phyloP scores from a whole-genome alignment of 1,139 yeast species.

The Magnusiomyces tetraspermus region DNA sequence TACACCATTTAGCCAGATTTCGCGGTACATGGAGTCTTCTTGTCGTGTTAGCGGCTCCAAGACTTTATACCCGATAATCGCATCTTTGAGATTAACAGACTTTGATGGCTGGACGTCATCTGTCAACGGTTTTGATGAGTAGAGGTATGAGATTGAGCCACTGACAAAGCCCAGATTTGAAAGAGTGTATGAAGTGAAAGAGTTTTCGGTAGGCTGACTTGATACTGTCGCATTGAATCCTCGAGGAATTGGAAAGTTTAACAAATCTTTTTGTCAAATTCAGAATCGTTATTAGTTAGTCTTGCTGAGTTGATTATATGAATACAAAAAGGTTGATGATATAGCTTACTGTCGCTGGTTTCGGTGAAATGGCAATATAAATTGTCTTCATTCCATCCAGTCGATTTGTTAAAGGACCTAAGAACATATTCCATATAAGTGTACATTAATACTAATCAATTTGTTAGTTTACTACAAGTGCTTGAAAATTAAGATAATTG shows the following conservation, averaged over 20 bases:
- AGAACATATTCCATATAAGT: constrained; percentile 80
- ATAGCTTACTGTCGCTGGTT: constrained; percentile 45
- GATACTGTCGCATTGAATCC: constrained; percentile 62
- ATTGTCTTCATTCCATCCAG: constrained; percentile 72
- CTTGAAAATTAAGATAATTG: not conserved
- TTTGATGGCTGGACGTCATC: constrained; percentile 44
- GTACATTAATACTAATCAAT: constrained; percentile 52
- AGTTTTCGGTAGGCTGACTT: constrained; percentile 58
- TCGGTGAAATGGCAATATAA: constrained; percentile 64
- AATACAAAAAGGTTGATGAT: not conserved
- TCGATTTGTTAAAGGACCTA: constrained; percentile 54
- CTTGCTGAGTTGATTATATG: constrained; percentile 8
- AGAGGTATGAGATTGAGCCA: constrained; percentile 78
- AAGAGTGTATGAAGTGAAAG: constrained; percentile 68
- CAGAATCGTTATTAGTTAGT: no score
- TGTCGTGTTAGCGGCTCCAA: constrained; percentile 40
- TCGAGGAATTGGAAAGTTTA: constrained; percentile 66
- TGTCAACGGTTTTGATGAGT: constrained; percentile 51
- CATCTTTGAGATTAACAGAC: constrained; percentile 54
- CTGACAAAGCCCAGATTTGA: constrained; percentile 59
- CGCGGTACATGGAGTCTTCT: constrained; percentile 21
- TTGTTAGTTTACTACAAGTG: no score
- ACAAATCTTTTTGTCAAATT: constrained; percentile 36
- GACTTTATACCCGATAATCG: constrained; percentile 66
- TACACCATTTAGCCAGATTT: constrained; percentile 29